Percentiles rank a stretch among this genome's conserved stretches.
These are phyloP conservation scores for Didymella sp. DNA, from an alignment of 2,329 filamentous ascomycete species.

Conservation along the genomic window DNA sequence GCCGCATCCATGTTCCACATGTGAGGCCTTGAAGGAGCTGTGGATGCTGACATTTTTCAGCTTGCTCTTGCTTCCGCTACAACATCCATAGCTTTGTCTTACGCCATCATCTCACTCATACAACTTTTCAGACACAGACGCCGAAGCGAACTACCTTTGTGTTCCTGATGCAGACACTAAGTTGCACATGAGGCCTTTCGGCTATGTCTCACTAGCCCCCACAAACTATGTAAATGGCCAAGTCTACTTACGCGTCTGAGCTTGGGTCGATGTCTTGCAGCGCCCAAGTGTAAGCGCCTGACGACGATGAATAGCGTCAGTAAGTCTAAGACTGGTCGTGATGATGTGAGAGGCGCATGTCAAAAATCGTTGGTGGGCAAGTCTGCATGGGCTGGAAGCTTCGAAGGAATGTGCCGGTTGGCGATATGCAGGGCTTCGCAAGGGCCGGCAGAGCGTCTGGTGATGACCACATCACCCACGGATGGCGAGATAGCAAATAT, in stretches of 20 bases:
- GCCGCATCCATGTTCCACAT: constrained; percentile 10
- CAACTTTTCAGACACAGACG: no score
- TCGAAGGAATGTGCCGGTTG: neutral
- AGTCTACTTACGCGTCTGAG: neutral
- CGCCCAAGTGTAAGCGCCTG: neutral
- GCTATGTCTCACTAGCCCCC: constrained; percentile 6
- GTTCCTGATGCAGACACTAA: no score
- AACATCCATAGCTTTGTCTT: neutral
- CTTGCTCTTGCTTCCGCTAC: neutral
- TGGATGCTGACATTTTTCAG: constrained; percentile 4
- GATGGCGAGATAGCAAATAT: neutral
- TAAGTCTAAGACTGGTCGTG: neutral
- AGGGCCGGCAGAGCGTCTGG: neutral
- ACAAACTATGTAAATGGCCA: neutral
- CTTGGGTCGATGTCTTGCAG: neutral
- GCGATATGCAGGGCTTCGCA: neutral
- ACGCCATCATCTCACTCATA: neutral
- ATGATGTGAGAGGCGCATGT: constrained; percentile 12
- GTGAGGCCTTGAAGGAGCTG: constrained; percentile 1
- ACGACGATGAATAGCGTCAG: neutral
- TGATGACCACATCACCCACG: neutral
- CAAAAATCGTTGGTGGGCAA: neutral
- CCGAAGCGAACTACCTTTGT: neutral
- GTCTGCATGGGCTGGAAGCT: neutral
- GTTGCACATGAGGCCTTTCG: constrained; percentile 2